These are phyloP conservation scores for Cladosporium sp. DNA, from an alignment of 2,329 filamentous ascomycete species.

Conservation along the genomic window DNA sequence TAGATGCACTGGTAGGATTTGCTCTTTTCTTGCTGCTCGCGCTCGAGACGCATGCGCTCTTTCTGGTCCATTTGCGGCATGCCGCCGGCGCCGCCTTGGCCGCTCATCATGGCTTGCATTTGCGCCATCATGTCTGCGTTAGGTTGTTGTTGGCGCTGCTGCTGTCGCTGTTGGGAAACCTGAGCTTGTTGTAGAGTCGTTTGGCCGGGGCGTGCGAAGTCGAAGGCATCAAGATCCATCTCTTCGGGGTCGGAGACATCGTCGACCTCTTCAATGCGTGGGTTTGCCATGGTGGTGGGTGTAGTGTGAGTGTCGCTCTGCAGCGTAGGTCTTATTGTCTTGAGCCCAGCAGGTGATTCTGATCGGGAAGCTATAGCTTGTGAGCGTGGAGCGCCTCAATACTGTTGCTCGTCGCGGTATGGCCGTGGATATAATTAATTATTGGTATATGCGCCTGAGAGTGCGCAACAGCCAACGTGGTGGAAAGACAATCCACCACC, in stretches of 20 bases:
- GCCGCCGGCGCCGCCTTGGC: conserved; percentile 17
- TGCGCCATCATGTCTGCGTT: conserved; percentile 23
- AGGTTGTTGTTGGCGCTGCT: neutral
- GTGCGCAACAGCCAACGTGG: too few relatives aligned
- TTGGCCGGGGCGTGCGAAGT: conserved; percentile 35
- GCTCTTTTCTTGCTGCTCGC: conserved; percentile 53
- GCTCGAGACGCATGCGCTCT: conserved; percentile 31
- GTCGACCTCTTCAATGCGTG: conserved; percentile 87
- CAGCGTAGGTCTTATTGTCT: neutral
- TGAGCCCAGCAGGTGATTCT: neutral
- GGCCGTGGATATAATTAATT: too few relatives aligned
- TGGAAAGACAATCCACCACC: too few relatives aligned
- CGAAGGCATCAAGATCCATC: conserved; percentile 69
- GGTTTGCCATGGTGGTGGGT: conserved; percentile 62
- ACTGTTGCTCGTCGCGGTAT: too few relatives aligned
- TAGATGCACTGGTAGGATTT: conserved; percentile 86
- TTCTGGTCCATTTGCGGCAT: conserved; percentile 28
- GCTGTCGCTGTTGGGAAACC: conserved; percentile 14
- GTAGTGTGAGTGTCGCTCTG: neutral
- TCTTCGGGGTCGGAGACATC: conserved; percentile 79
- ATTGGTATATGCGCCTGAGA: too few relatives aligned
- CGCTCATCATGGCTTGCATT: conserved; percentile 24
- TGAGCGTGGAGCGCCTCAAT: too few relatives aligned
- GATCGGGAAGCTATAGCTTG: too few relatives aligned
- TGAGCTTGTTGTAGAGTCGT: conserved; percentile 19